Base-by-base conservation (phyloP, 2,329 filamentous ascomycete species). In the Colletotrichum shisoi region DNA sequence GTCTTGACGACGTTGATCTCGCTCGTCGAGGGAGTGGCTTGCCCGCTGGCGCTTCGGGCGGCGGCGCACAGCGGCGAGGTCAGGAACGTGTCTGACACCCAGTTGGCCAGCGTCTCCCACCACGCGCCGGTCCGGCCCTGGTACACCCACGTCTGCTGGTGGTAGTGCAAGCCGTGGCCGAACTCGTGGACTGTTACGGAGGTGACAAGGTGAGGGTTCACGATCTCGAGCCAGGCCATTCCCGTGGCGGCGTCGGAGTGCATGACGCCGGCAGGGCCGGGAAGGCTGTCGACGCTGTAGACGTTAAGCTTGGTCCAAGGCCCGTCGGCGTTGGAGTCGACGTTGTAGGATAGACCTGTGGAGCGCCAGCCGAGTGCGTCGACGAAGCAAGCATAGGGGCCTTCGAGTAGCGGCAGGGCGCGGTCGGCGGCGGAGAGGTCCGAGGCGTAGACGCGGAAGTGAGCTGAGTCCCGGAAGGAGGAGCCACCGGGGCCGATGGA, bases 81-180 rank as follows among this genome's bases (percentile, higher is more conserved):
- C 63, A 79, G 75, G 72, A 81, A 84, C 0, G 79, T 81, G 63
- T 84, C 82, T 2, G 81, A 80, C 5, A 84, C 76, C 73, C 79
- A 84, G 67, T 84, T 82, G 40, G 82, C 82, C 0, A 84, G 73
- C 1, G 81, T 79, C 73, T 84, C 82, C 81, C 81, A 83, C 82
- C 82, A 84, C 3, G 81, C 80, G 0, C 81, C 81, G 0, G 82
- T 84, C 1, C 76, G 74, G 1, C 70, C 72, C 63, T 84, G 82
- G 59, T 82, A 73, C 3, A 84, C 76, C 80, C 80, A 82, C 5
- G 75, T 76, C 4, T 74, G 72, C 64, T 79, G 79, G 15, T 79
- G 76, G 63, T 83, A 84, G 17, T 81, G 80, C 67, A 85, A 72
- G 0, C 76, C 81, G 67, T 84, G 83, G 0, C 82, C 82, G 56